These are phyloP conservation scores for Candida vaughaniae DNA, from an alignment of 805 yeast species.

Conservation along the genomic window DNA sequence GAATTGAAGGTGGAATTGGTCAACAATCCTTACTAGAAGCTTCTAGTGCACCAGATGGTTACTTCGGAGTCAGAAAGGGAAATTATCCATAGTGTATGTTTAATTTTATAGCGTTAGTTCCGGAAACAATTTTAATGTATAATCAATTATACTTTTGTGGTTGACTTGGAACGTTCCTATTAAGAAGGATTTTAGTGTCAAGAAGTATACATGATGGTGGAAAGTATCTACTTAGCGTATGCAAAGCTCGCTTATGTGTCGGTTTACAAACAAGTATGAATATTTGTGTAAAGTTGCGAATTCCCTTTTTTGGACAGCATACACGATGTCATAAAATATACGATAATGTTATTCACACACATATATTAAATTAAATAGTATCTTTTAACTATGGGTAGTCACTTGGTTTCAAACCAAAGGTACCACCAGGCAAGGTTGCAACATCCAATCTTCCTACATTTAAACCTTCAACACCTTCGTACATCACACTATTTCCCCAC, in stretches of 20 bases:
- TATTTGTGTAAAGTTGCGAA: no score
- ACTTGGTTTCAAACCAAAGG: conserved; percentile 27
- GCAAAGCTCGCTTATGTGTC: no score
- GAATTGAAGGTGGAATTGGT: conserved; percentile 38
- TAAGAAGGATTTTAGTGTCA: no score
- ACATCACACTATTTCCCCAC: conserved; percentile 30
- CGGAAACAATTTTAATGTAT: no score
- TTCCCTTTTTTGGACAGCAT: no score
- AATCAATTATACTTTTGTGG: no score
- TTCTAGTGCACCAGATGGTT: conserved; percentile 27
- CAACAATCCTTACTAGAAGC: conserved; percentile 27
- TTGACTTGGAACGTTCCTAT: no score
- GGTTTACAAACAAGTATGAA: no score
- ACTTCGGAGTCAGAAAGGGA: conserved; percentile 27
- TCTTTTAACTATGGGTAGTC: conserved; percentile 11
- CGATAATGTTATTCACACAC: neutral
- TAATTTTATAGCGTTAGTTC: no score
- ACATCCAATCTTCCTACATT: conserved; percentile 16
- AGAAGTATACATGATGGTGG: no score
- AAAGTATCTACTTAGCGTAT: no score
- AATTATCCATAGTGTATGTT: conserved; percentile 26
- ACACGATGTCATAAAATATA: no score
- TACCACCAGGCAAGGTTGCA: conserved; percentile 28
- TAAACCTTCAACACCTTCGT: conserved; percentile 37
- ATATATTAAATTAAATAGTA: neutral